These are phyloP conservation scores for Hypoxylon sp. DNA, from an alignment of 2,329 filamentous ascomycete species.

Conservation along the genomic window DNA sequence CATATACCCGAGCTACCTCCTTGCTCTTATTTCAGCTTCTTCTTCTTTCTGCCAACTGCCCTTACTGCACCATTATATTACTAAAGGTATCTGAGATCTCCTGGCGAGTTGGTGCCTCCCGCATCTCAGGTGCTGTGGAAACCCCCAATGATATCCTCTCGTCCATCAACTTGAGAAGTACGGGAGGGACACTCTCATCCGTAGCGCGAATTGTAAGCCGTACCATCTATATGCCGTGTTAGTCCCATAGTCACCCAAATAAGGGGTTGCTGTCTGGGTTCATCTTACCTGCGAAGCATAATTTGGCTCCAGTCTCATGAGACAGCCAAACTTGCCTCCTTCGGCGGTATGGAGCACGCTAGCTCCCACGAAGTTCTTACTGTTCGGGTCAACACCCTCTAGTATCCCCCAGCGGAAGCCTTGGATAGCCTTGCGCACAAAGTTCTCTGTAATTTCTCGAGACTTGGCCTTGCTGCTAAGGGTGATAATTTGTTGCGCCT, in stretches of 20 bases:
- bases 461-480: slow-evolving; percentile 63
- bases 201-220: slow-evolving; percentile 93
- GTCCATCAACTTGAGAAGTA: slow-evolving; percentile 87
- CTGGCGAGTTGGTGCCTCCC: slow-evolving; percentile 53
- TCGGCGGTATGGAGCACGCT: slow-evolving; percentile 84
- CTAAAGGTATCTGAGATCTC: slow-evolving; percentile 65
- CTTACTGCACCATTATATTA: slow-evolving; percentile 60
- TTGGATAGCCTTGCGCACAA: slow-evolving; percentile 76
- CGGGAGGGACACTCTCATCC: slow-evolving; percentile 83
- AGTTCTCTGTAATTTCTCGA: slow-evolving; percentile 72
- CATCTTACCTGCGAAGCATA: slow-evolving; percentile 82
- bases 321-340: slow-evolving; percentile 90
- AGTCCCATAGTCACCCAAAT: slow-evolving; percentile 12
- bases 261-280: neutral
- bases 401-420: slow-evolving; percentile 92
- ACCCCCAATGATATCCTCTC: slow-evolving; percentile 72
- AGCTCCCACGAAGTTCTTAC: slow-evolving; percentile 91
- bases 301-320: slow-evolving; percentile 94
- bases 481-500: slow-evolving; percentile 87
- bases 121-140: slow-evolving; percentile 51
- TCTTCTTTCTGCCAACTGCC: slow-evolving; percentile 10
- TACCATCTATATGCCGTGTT: slow-evolving; percentile 71
- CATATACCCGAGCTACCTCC: slow-evolving; percentile 13
- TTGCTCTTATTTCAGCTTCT: slow-evolving; percentile 10
- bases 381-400: slow-evolving; percentile 86